Evolutionary conservation across 495 filamentous ascomycete species (phyloP).

Genomic region (Aspergillus sclerotiicarbonarius): DNA sequence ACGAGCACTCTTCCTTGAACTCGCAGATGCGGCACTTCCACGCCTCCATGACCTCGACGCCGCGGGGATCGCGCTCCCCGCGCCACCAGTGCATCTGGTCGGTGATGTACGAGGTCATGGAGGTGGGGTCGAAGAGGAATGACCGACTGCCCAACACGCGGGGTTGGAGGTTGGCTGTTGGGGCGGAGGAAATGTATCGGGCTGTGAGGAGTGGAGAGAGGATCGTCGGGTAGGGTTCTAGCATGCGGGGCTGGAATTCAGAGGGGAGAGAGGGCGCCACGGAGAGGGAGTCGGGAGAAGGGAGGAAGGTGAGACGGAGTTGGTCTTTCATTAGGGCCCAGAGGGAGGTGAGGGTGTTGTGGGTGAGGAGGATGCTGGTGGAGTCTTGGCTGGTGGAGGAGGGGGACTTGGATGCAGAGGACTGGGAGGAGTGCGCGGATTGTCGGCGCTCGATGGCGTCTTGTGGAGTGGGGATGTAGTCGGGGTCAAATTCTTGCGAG

Average conservation of each 20-base stretch:
- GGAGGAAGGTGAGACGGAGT: constrained; percentile 61
- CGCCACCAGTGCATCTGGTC: constrained; percentile 84
- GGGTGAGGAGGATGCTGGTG: constrained; percentile 53
- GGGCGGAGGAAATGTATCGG: constrained; percentile 39
- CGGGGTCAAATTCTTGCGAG: constrained; percentile 32
- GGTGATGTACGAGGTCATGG: constrained; percentile 61
- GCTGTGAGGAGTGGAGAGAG: constrained; percentile 48
- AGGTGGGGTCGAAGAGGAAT: constrained; percentile 64
- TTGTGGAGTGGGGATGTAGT: constrained; percentile 30
- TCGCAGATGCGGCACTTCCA: constrained; percentile 80
- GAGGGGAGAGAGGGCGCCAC: constrained; percentile 44
- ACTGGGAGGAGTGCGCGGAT: not conserved
- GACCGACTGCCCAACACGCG: constrained; percentile 63
- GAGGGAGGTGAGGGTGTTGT: constrained; percentile 60
- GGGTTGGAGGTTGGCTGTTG: constrained; percentile 29
- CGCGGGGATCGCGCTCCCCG: constrained; percentile 70
- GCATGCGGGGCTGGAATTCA: constrained; percentile 56
- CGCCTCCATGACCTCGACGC: constrained; percentile 83
- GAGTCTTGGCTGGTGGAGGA: constrained; percentile 41
- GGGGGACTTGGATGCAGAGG: not conserved
- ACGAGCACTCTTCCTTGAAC: constrained; percentile 59
- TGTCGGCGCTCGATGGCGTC: constrained; percentile 13
- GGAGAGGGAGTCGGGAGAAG: constrained; percentile 21
- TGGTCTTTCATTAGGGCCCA: constrained; percentile 67
- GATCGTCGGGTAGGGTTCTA: constrained; percentile 50